Evolutionary conservation across 306 rosid genomes (phyloP), one percentile per base, ranked within the genome.

Genomic region (Chamaecrista fasciculata): DNA sequence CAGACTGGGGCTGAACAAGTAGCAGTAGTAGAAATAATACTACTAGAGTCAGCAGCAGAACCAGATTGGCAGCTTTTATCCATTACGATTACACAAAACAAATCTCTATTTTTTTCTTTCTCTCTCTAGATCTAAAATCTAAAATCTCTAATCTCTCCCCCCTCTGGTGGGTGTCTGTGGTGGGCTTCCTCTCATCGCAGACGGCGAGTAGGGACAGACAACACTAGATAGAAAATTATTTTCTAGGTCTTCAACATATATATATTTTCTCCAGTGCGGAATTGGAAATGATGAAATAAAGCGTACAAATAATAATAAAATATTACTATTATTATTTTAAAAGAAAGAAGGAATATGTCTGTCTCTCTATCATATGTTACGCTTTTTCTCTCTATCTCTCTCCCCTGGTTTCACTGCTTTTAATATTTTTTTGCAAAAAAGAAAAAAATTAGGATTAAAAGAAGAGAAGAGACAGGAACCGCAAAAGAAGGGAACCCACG

Each of bases 51-150:
- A n/a, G n/a, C n/a, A n/a, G n/a, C n/a, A n/a, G n/a, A n/a, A n/a
- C n/a, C n/a, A n/a, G n/a, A n/a, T n/a, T n/a, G n/a, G n/a, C n/a
- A n/a, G n/a, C n/a, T n/a, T n/a, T n/a, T n/a, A n/a, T n/a, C n/a
- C n/a, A 68, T 68, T 36, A n/a, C n/a, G n/a, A n/a, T n/a, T n/a
- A 50, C 61, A 65, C 70, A 4, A 28, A 65, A 26, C 57, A 28
- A 16, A 11, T n/a, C 42, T 25, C 37, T 44, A 3, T 7, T 58
- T n/a, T n/a, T n/a, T n/a, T n/a, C n/a, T n/a, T 11, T 18, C 71
- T 29, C 44, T 31, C 55, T 64, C 69, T 64, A 2, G 56, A 64
- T 66, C 59, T 66, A 19, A 34, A 47, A 29, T 57, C 24, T 31
- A n/a, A n/a, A n/a, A n/a, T n/a, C n/a, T n/a, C 18, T n/a, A 8